Base-by-base conservation (phyloP, 805 yeast species). In the Wickerhamomyces hampshirensis region DNA sequence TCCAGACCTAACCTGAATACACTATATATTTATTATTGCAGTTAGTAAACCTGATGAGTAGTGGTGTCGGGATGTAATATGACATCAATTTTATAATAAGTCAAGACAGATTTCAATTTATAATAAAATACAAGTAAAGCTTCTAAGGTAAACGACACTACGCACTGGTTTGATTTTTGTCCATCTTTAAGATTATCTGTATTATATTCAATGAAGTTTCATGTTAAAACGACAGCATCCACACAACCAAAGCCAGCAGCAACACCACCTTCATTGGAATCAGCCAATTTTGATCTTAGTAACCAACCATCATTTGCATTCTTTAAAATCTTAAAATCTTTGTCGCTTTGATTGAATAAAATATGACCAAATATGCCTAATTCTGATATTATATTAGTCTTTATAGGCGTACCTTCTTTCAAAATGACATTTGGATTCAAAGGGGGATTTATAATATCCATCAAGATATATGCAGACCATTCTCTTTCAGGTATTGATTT, bases 241-340 rank as follows among this genome's bases (percentile, higher is more conserved):
- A 93, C 85, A 60, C 97, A 88, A 6, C 98, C 99, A 62, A 85
- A 91, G 1, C 99, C 99, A 12, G 98, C 98, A 16, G 98, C 98
- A 23, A 93, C 97, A 27, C 99, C 99, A 26, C 98, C 98, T 65
- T 93, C 99, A 60, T 93, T 80, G 36, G 95, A 83, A 4, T 82
- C 66, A 46, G 85, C 82, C 39, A 88, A 77, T 59, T 93, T 93
- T 1, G 96, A 84, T 63, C 98, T 77, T 48, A 93, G 65, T 46
- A 93, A 68, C 77, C 85, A 86, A 5, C 97, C 98, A 2, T 88
- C 77, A 44, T 73, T 73, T 28, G 75, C 75, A 58, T 93, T 93
- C 37, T 64, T 55, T 26, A 75, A 50, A 9, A 83, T 63, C 24
- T 73, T 65, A n/a, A n/a, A n/a, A 7, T 11, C 24, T 3, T 84